Percentiles rank a stretch among this genome's conserved stretches.
Conservation (phyloP, 108 stramenopile species). For the Bacterosira constricta region DNA sequence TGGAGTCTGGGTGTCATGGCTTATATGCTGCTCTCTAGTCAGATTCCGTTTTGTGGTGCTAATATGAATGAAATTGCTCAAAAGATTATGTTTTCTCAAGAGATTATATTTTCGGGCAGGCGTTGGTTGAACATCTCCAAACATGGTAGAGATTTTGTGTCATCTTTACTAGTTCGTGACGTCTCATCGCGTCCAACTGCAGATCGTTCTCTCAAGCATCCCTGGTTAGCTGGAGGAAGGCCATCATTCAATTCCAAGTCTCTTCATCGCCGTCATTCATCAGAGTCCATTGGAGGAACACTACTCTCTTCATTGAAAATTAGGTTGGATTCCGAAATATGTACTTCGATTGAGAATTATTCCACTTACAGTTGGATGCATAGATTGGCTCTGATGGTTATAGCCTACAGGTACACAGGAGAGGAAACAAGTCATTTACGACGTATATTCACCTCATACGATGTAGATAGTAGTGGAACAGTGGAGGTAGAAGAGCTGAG, state of each 20-base stretch:
- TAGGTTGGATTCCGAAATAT: conserved; percentile 47
- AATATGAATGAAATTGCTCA: conserved; percentile 63
- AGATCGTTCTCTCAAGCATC: conserved; percentile 40
- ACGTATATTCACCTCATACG: conserved; percentile 57
- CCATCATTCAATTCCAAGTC: too few relatives aligned
- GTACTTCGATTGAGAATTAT: conserved; percentile 56
- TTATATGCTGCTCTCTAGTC: conserved; percentile 74
- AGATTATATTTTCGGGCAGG: conserved; percentile 56
- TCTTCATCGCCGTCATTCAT: conserved; percentile 41
- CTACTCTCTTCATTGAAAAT: conserved; percentile 41
- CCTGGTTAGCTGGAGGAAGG: conserved; percentile 41
- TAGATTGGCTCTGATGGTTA: conserved; percentile 70
- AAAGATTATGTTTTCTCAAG: conserved; percentile 64
- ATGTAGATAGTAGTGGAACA: conserved; percentile 50
- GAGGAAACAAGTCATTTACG: conserved; percentile 70
- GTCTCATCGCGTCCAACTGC: conserved; percentile 46
- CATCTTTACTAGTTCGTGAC: conserved; percentile 41
- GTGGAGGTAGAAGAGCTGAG: conserved; percentile 64
- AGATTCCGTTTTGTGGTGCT: conserved; percentile 77
- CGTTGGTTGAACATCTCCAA: conserved; percentile 62
- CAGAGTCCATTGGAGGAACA: conserved; percentile 13
- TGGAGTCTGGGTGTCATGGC: conserved; percentile 84
- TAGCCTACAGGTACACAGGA: conserved; percentile 70
- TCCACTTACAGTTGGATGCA: conserved; percentile 56
- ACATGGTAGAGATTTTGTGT: conserved; percentile 58